Evolutionary conservation across 768 basidiomycete genomes (phyloP).

Genomic region (Neoboletus magnificus): DNA sequence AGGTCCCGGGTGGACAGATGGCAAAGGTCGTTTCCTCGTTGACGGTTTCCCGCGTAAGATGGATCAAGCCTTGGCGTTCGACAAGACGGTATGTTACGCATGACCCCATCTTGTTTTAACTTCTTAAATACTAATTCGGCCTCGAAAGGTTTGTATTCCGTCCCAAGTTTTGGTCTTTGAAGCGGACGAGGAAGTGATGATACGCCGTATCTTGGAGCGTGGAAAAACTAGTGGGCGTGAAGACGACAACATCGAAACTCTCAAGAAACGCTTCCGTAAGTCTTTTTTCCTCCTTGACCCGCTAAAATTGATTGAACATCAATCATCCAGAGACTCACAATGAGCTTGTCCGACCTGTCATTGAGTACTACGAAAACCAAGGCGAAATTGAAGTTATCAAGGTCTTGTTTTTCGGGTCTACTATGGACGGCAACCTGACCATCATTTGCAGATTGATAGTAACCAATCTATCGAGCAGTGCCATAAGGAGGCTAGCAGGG

Average conservation of each 20-base stretch:
- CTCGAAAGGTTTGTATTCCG: constrained; percentile 70
- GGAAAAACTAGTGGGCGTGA: constrained; percentile 93
- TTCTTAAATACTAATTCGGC: not conserved
- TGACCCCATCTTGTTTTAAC: not conserved
- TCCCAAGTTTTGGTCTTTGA: constrained; percentile 81
- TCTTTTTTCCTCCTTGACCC: constrained; percentile 3
- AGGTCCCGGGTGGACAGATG: constrained; percentile 62
- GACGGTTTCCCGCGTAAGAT: constrained; percentile 98
- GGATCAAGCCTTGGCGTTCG: constrained; percentile 95
- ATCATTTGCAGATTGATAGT: constrained; percentile 57
- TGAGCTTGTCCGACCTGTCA: constrained; percentile 89
- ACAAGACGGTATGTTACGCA: constrained; percentile 61
- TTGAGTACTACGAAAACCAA: constrained; percentile 67
- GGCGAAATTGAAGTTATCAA: constrained; percentile 84
- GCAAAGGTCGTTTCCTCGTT: constrained; percentile 84
- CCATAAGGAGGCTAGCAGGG: constrained; percentile 53
- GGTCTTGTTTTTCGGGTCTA: constrained; percentile 38
- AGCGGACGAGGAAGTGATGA: constrained; percentile 87
- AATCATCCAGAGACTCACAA: constrained; percentile 67
- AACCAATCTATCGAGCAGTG: constrained; percentile 69
- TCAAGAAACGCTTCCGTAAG: constrained; percentile 94
- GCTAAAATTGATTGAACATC: not conserved
- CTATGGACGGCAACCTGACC: not conserved
- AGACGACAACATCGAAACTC: constrained; percentile 91
- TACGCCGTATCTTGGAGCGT: constrained; percentile 79